phyloP scores from a whole-genome alignment of 768 basidiomycete genomes.

The Hericium rajendrae region DNA sequence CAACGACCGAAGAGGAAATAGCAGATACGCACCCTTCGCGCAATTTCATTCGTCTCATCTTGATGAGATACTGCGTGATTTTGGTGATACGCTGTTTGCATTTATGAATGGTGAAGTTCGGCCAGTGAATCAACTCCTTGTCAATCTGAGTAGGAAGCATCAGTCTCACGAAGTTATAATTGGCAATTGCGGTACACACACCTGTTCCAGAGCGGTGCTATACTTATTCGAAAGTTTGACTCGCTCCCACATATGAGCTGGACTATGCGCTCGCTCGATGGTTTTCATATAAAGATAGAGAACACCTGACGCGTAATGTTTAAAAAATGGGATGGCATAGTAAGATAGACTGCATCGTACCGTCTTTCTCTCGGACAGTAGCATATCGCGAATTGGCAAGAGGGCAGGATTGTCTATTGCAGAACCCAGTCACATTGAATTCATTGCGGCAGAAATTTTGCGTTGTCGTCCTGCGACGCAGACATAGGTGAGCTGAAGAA shows the following conservation, averaged over 20 bases:
- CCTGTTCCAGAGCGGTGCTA: constrained; percentile 91
- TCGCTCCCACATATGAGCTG: constrained; percentile 96
- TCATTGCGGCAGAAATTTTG: constrained; percentile 99
- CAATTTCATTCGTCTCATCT: constrained; percentile 87
- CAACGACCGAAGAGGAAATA: too few relatives aligned
- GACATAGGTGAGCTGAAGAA: constrained; percentile 7
- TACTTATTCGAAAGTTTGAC: constrained; percentile 92
- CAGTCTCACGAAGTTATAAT: background rate
- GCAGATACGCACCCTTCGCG: constrained; percentile 62
- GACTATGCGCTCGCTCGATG: constrained; percentile 93
- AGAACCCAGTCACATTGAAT: constrained; percentile 96
- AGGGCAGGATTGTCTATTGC: constrained; percentile 91
- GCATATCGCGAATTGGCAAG: constrained; percentile 97
- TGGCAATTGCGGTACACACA: constrained; percentile 23
- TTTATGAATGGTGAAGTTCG: constrained; percentile 94
- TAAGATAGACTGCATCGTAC: constrained; percentile 28
- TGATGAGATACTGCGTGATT: constrained; percentile 98
- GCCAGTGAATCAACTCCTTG: constrained; percentile 94
- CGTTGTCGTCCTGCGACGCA: constrained; percentile 61
- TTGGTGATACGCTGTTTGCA: constrained; percentile 99
- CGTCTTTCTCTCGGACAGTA: constrained; percentile 95
- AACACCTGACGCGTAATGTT: constrained; percentile 37
- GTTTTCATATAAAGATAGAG: constrained; percentile 96
- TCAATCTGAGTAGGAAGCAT: constrained; percentile 61
- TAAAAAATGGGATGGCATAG: background rate